Base-by-base conservation (phyloP, 2,329 filamentous ascomycete species). In the Colletotrichum euphorbiae region DNA sequence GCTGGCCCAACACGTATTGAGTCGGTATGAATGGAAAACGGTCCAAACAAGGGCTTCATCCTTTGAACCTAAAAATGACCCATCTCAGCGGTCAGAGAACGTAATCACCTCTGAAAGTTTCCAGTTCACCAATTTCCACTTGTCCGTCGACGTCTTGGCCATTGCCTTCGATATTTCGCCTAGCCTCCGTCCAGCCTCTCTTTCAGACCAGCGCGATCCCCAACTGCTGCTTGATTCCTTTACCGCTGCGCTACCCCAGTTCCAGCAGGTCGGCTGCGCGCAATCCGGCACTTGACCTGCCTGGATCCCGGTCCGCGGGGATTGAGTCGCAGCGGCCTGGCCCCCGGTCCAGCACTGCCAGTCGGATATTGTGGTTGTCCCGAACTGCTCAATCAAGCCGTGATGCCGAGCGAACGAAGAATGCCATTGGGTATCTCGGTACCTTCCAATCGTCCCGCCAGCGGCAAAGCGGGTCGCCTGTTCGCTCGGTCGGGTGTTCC, bases 271-370 rank as follows among this genome's bases (percentile, higher is more conserved):
- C n/a, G n/a, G n/a, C n/a, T n/a, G n/a, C n/a, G n/a, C n/a, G n/a
- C n/a, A n/a, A n/a, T n/a, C n/a, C 65, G 65, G 65, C 54, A 68
- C 40, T 68, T 63, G 60, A 68, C 65, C 65, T 68, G 57, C 46
- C 65, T 28, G 24, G 60, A 65, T 65, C 60, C 58, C n/a, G n/a
- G 54, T 4, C 46, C 38, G 54, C 60, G 52, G 46, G 59, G 59
- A 52, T 64, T 59, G 40, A 21, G 65, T 64, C 24, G 46, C 65
- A 59, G 13, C 7, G 54, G 15, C 46, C 64, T 52, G 24, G 36
- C 43, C 46, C 4, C 31, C n/a, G 33, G 21, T 54, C 46, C 24
- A 24, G 24, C 24, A 24, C 52, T 48, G 43, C 43, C 52, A 28
- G 19, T 42, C 40, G 24, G 59, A 24, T 3, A n/a, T 19, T 45